A percentile compares a stretch with the other conserved stretches of the same genome.
Conservation (phyloP, 2,329 filamentous ascomycete species). For the Alternaria sp. region DNA sequence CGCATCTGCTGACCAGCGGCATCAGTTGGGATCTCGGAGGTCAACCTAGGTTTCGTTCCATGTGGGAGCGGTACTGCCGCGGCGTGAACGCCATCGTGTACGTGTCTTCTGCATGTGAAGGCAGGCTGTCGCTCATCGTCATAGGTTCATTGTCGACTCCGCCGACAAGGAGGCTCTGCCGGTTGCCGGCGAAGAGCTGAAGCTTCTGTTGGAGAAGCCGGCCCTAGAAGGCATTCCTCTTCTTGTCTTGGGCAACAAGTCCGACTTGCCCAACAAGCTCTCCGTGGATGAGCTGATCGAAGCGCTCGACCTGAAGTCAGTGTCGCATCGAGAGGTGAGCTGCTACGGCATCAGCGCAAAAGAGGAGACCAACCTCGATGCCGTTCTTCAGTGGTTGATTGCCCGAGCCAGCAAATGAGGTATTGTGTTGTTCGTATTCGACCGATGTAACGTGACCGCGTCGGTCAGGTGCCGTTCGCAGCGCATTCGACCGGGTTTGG, state of each 20-base stretch:
- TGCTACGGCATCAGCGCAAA: conserved; percentile 99
- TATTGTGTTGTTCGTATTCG: conserved; percentile 25
- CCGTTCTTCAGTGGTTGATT: conserved; percentile 95
- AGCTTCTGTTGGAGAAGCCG: conserved; percentile 83
- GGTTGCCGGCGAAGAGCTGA: conserved; percentile 89
- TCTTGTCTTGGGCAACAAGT: conserved; percentile 96
- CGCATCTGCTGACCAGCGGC: conserved; percentile 50
- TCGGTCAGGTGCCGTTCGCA: conserved; percentile 34
- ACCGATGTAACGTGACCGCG: conserved; percentile 38
- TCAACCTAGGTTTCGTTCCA: conserved; percentile 93
- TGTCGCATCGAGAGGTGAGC: conserved; percentile 92
- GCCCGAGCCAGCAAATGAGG: conserved; percentile 71
- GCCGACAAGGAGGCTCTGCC: conserved; percentile 83
- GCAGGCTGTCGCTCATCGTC: conserved; percentile 37
- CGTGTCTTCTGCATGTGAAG: conserved; percentile 40
- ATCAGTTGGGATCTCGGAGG: conserved; percentile 92
- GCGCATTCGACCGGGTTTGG: conserved; percentile 33
- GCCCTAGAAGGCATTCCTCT: conserved; percentile 89
- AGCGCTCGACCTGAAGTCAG: conserved; percentile 84
- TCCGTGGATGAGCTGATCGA: conserved; percentile 96
- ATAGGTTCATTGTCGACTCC: conserved; percentile 92
- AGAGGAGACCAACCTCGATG: conserved; percentile 97
- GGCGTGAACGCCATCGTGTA: conserved; percentile 96
- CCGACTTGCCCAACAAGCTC: conserved; percentile 88
- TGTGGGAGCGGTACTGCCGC: conserved; percentile 99